Percentiles rank a stretch among this genome's conserved stretches.
Conservation (phyloP, 371 early-diverging fungal species). For the Chytridium lagenaria region DNA sequence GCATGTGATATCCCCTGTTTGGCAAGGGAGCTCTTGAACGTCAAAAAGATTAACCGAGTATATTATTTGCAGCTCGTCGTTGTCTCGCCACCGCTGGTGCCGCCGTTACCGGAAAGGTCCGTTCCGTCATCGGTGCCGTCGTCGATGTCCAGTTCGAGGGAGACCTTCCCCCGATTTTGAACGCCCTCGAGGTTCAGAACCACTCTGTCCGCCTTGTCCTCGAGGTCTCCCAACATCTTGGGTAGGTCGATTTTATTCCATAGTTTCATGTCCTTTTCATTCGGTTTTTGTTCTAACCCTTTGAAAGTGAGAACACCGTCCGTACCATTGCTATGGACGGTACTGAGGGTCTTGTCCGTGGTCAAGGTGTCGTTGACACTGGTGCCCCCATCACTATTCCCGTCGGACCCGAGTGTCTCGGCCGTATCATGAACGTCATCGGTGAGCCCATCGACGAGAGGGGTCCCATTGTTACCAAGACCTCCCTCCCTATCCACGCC, state of each 20-base stretch:
- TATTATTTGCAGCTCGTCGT: constrained; percentile 24
- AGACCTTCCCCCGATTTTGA: constrained; percentile 92
- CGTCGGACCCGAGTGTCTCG: constrained; percentile 93
- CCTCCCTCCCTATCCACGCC: constrained; percentile 88
- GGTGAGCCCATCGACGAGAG: constrained; percentile 98
- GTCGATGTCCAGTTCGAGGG: constrained; percentile 98
- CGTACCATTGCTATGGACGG: constrained; percentile 99
- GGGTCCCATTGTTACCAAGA: constrained; percentile 94
- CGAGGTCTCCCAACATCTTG: constrained; percentile 96
- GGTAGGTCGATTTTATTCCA: constrained; percentile 45
- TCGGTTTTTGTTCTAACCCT: background rate
- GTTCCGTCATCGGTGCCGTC: constrained; percentile 96
- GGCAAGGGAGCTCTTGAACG: too few species aligned
- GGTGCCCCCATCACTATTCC: constrained; percentile 94
- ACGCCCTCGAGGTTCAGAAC: constrained; percentile 93
- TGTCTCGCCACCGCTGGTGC: constrained; percentile 47
- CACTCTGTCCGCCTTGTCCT: constrained; percentile 87
- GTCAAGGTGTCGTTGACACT: constrained; percentile 93
- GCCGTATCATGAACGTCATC: constrained; percentile 98
- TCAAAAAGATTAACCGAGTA: too few species aligned
- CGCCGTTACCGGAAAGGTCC: constrained; percentile 67
- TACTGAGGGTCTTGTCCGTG: constrained; percentile 96
- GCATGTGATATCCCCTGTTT: background rate
- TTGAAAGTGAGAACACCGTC: constrained; percentile 91
- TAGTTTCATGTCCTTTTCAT: background rate